Base-by-base conservation (phyloP, 345 rosid genomes). In the Boechera divaricarpa region DNA sequence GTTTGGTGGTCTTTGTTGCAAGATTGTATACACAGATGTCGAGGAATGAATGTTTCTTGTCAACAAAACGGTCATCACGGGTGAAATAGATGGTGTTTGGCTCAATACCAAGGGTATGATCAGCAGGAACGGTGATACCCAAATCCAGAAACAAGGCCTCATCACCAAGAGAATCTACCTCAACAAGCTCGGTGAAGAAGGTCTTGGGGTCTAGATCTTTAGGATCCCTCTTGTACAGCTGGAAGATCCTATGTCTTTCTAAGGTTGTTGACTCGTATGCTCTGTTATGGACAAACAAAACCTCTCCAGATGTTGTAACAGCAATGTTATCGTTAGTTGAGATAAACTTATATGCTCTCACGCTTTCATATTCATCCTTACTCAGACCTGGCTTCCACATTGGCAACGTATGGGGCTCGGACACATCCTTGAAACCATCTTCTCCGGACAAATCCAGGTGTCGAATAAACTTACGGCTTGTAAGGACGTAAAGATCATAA, bases 1-100 rank as follows among this genome's bases (percentile, higher is more conserved):
- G 21, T 12, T 35, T 67, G 12, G 36, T 2, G 32, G 60, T 52
- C 24, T 36, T 67, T 7, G 72, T 32, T 21, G 32, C 58, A 66
- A 49, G 4, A 18, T 66, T 49, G 32, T 2, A 66, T 16, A 48
- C 70, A 33, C 44, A 66, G 9, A 66, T 31, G 31, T 66, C 70
- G 3, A 66, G 58, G 31, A 0, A 66, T 5, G 39, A 41, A 51
- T 3, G 4, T 0, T 3, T 3, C 7, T 6, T 12, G 59, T 5
- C 11, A 15, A 26, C 0, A 12, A 12, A 5, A 49, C 33, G 70
- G 29, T 42, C 47, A 42, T 11, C 9, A 45, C 55, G 15, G 8
- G 56, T 65, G 56, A 65, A 55, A 55, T 55, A 55, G 35, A 55
- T 55, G 36, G 36, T 28, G 16, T 55, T 55, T 1, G 35, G 60